Conservation (phyloP, 1,284 basidiomycete species). For the Sanghuangporus sanghuang region DNA sequence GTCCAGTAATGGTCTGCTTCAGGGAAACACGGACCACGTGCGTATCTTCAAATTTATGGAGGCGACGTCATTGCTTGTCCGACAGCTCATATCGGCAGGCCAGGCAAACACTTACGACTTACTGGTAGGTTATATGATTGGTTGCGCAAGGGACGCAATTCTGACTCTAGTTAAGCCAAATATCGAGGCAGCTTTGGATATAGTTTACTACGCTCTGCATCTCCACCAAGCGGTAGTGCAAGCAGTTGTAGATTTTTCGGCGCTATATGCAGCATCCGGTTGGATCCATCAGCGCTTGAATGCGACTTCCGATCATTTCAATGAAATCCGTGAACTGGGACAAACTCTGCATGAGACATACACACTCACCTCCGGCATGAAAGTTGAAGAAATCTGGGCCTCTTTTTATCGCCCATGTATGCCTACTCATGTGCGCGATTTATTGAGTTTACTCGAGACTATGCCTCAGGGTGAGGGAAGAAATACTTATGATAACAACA, state of each 20-base stretch:
- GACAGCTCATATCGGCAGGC: not conserved
- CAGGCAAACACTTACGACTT: not conserved
- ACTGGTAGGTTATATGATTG: not conserved
- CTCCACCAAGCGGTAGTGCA: not conserved
- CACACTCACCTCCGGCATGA: slow-evolving; percentile 1
- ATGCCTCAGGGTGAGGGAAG: not conserved
- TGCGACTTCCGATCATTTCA: not conserved
- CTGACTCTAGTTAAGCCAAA: not conserved
- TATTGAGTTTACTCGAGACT: not conserved
- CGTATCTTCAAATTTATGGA: not conserved
- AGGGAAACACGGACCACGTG: not conserved
- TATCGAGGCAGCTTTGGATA: not conserved
- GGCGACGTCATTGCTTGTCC: not conserved
- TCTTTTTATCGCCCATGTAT: not conserved
- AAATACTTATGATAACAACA: not conserved
- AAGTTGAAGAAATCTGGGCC: slow-evolving; percentile 6
- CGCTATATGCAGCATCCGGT: not conserved
- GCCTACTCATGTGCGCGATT: not conserved
- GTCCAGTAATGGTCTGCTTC: not conserved
- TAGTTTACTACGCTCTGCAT: slow-evolving; percentile 2
- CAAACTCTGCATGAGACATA: not conserved
- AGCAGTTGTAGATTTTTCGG: slow-evolving; percentile 1
- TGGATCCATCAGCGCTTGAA: slow-evolving; percentile 1
- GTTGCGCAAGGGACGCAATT: not conserved
- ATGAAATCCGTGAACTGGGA: not conserved